Evolutionary conservation across 805 yeast genomes (phyloP).

Genomic region (Wickerhamomyces xylosicus): DNA sequence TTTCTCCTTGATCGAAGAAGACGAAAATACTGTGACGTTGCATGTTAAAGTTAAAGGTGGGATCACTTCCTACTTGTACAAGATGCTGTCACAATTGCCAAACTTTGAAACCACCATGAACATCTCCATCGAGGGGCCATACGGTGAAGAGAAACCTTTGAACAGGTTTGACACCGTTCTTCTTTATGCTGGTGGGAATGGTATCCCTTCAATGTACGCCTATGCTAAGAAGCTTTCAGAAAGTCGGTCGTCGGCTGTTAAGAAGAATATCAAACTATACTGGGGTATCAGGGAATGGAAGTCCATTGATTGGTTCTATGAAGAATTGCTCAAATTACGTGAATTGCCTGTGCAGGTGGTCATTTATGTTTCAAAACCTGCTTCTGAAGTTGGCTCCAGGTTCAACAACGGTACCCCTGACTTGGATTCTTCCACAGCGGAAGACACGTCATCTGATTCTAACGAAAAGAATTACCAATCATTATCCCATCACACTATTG

Average conservation of each 20-base stretch:
- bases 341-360: conserved; percentile 7
- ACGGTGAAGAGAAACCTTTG: conserved; percentile 33
- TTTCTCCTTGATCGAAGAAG: conserved; percentile 44
- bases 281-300: conserved; percentile 56
- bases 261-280: conserved; percentile 32
- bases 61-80: conserved; percentile 23
- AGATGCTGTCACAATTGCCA: conserved; percentile 19
- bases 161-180: conserved; percentile 28
- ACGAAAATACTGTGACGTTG: conserved; percentile 29
- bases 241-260: conserved; percentile 3
- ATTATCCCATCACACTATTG: neutral
- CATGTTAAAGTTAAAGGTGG: conserved; percentile 48
- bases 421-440: conserved; percentile 3
- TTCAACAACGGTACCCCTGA: neutral
- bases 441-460: conserved; percentile 2
- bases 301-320: conserved; percentile 40
- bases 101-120: conserved; percentile 14
- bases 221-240: conserved; percentile 24
- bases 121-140: conserved; percentile 55
- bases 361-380: conserved; percentile 15
- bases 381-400: conserved; percentile 7
- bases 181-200: conserved; percentile 42
- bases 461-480: conserved; percentile 1
- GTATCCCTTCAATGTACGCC: conserved; percentile 38
- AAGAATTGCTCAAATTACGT: conserved; percentile 29